Evolutionary conservation across 2,329 filamentous ascomycete genomes (phyloP).

Genomic region (Tolypocladium pustulatum): DNA sequence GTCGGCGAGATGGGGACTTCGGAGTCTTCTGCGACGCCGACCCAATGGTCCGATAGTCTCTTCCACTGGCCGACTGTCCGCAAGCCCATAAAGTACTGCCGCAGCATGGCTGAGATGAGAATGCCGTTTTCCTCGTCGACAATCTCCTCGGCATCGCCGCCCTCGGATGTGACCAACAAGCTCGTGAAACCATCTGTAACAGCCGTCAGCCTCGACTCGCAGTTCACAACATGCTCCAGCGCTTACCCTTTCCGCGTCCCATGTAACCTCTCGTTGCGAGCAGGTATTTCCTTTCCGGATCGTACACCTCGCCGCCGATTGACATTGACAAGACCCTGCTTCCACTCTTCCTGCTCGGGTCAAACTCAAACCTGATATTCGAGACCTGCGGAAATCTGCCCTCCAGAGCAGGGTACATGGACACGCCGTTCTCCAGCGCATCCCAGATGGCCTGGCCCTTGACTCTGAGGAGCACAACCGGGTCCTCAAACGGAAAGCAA

Average conservation of each 20-base stretch:
- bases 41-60: conserved; percentile 62
- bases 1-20: conserved; percentile 26
- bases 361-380: conserved; percentile 67
- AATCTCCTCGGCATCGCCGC: conserved; percentile 65
- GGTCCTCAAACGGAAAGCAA: conserved; percentile 89
- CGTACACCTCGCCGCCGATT: conserved; percentile 51
- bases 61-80: conserved; percentile 75
- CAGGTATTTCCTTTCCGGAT: conserved; percentile 54
- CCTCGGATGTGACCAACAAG: conserved; percentile 65
- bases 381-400: conserved; percentile 79
- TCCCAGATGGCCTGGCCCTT: conserved; percentile 62
- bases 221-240: neutral
- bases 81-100: conserved; percentile 84
- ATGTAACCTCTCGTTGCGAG: conserved; percentile 82
- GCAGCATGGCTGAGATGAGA: conserved; percentile 73
- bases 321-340: conserved; percentile 52
- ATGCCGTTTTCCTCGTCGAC: conserved; percentile 82
- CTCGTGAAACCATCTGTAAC: conserved; percentile 61
- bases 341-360: conserved; percentile 49
- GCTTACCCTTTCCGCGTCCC: conserved; percentile 61
- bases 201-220: neutral
- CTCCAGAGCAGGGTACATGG: conserved; percentile 71
- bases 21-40: conserved; percentile 50
- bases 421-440: conserved; percentile 79
- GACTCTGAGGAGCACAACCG: conserved; percentile 66